Evolutionary conservation across 306 rosid genomes (phyloP), one percentile per base, ranked within the genome.

Genomic region (Carpinus viminea): DNA sequence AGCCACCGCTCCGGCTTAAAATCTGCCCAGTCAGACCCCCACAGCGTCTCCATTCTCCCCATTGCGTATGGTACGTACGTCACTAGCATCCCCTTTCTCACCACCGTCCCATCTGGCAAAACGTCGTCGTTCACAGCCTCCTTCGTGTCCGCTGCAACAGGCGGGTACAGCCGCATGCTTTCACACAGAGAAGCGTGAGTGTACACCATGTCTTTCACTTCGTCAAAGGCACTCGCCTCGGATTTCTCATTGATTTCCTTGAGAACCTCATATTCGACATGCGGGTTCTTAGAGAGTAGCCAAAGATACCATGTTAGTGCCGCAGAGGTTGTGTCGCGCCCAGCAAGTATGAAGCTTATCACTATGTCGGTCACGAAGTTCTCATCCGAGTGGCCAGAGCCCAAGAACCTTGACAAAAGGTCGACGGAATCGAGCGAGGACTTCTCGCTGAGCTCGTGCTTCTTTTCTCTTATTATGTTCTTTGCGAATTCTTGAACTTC

Each of bases 291-390:
- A 0, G 86, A 68, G 1, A 90, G 68, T 0, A 92, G 88, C 94
- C 95, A 92, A 77, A 92, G 90, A 73, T 88, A 87, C 97, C 95
- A 92, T 0, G 97, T 87, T 21, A 90, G 84, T 0, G 91, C 91
- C 0, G 89, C 83, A 0, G 94, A 92, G 12, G 97, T 92, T 0
- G 97, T 87, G 74, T 92, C 97, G 12, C 85, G 70, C 0, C 97
- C 97, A 0, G 96, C 97, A 0, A 92, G 65, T 1, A 86, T 85
- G 57, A 90, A 90, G 74, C 96, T 92, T 53, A 90, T 87, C 34
- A 87, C 84, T 0, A 92, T 85, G 70, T 92, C 96, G 0, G 41
- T 64, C 1, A 86, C 82, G 64, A 90, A 90, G 0, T 72, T 57
- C 48, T 87, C 90, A 61, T 90, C 90, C 0, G 87, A 87, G 18